Percentiles rank a stretch among this genome's conserved stretches.
These are phyloP conservation scores for Coemansia sp. DNA, from an alignment of 192 early-diverging fungal genomes.

Conservation along the genomic window DNA sequence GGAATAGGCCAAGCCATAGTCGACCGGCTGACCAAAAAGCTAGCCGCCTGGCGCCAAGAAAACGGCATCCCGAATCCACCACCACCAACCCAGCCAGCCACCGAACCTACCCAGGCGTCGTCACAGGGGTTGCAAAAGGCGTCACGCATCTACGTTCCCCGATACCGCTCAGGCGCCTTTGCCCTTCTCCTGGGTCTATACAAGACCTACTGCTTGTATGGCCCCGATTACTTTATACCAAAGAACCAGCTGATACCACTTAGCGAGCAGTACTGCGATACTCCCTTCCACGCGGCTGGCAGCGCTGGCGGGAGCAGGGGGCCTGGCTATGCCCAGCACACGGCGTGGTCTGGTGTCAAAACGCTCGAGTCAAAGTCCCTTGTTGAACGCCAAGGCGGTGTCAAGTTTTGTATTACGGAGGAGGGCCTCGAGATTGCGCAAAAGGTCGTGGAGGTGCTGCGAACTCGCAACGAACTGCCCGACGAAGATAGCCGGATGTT, in stretches of 20 bases:
- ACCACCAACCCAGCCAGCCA: not conserved
- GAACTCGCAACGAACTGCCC: conserved; percentile 25
- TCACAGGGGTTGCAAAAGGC: not conserved
- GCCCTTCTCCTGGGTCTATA: conserved; percentile 71
- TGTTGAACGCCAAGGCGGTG: conserved; percentile 59
- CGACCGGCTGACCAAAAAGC: conserved; percentile 53
- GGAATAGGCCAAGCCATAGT: conserved; percentile 66
- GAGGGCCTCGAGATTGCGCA: conserved; percentile 64
- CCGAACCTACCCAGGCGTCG: not conserved
- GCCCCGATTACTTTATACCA: conserved; percentile 53
- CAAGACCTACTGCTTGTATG: conserved; percentile 42
- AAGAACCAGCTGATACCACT: conserved; percentile 67
- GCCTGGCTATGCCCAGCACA: conserved; percentile 51
- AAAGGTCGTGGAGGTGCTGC: conserved; percentile 44
- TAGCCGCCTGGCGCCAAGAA: conserved; percentile 58
- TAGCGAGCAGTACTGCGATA: conserved; percentile 66
- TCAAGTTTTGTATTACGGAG: conserved; percentile 68
- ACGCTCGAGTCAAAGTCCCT: conserved; percentile 68
- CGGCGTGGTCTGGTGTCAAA: conserved; percentile 77
- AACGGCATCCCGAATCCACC: conserved; percentile 27
- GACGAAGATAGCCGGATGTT: conserved; percentile 19
- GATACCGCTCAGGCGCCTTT: conserved; percentile 75
- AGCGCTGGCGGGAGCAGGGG: conserved; percentile 45
- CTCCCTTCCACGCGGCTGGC: conserved; percentile 58
- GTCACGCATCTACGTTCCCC: conserved; percentile 64